A percentile compares a stretch with the other conserved stretches of the same genome.
Conservation (phyloP, 192 early-diverging fungal species). For the Podochytrium sp. region DNA sequence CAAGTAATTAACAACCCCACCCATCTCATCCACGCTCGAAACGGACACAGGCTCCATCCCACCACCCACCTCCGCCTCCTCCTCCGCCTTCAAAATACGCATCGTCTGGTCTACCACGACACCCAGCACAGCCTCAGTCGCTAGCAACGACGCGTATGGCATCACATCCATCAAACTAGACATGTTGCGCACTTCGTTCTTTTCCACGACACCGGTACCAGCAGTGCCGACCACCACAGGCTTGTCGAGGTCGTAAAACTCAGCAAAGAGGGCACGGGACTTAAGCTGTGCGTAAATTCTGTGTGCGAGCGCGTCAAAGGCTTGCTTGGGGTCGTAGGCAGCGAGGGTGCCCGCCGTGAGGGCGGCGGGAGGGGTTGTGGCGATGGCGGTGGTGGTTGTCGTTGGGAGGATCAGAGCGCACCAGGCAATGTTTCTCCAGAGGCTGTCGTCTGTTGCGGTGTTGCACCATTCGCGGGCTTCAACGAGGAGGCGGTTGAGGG, state of each 20-base stretch:
- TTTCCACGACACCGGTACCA: not conserved
- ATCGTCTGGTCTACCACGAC: not conserved
- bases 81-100: slow-evolving; percentile 22
- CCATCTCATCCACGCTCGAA: slow-evolving; percentile 12
- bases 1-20: slow-evolving; percentile 20
- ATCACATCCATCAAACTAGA: slow-evolving; percentile 6
- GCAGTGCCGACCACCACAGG: slow-evolving; percentile 10
- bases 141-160: slow-evolving; percentile 6
- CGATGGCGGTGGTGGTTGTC: no score
- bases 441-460: slow-evolving; percentile 27
- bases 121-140: slow-evolving; percentile 13
- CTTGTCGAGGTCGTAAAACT: slow-evolving; percentile 36
- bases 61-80: slow-evolving; percentile 8
- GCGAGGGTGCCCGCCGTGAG: no score
- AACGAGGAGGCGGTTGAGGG: slow-evolving; percentile 12
- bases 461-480: slow-evolving; percentile 21
- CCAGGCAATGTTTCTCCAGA: slow-evolving; percentile 45
- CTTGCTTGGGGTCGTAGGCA: slow-evolving; percentile 31
- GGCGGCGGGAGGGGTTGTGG: no score
- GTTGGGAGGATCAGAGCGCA: not conserved
- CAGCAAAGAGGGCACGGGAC: slow-evolving; percentile 33
- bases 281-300: slow-evolving; percentile 42
- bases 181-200: slow-evolving; percentile 5
- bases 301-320: slow-evolving; percentile 45
- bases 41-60: slow-evolving; percentile 25